Evolutionary conservation across 2,329 filamentous ascomycete species (phyloP).

Genomic region (Colletotrichum orbiculare): DNA sequence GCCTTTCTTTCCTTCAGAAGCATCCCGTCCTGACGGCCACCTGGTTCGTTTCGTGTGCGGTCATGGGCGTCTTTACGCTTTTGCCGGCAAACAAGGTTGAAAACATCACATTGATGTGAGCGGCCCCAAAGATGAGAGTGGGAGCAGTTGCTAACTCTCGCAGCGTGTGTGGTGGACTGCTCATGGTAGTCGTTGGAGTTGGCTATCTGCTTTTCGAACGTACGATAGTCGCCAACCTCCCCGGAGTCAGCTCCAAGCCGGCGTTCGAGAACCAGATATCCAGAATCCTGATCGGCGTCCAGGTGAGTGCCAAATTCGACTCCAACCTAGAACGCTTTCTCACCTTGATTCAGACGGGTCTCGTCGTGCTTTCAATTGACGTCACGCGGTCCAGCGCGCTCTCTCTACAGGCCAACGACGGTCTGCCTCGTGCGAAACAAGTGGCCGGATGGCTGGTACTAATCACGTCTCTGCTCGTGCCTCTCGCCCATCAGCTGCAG

Average conservation of each 20-base stretch:
- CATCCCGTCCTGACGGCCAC: conserved; percentile 73
- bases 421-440: conserved; percentile 89
- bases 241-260: background rate
- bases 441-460: conserved; percentile 85
- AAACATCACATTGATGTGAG: conserved; percentile 78
- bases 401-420: conserved; percentile 85
- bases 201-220: conserved; percentile 86
- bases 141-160: conserved; percentile 38
- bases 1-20: conserved; percentile 74
- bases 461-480: conserved; percentile 81
- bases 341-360: conserved; percentile 66
- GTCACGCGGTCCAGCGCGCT: conserved; percentile 89
- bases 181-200: conserved; percentile 83
- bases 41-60: conserved; percentile 81
- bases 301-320: conserved; percentile 56
- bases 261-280: conserved; percentile 51
- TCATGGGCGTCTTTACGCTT: conserved; percentile 92
- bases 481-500: conserved; percentile 82
- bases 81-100: conserved; percentile 89
- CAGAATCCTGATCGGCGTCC: conserved; percentile 72
- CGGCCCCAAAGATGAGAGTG: conserved; percentile 19
- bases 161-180: conserved; percentile 77
- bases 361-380: conserved; percentile 82
- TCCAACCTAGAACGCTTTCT: conserved; percentile 18
- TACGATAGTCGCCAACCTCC: conserved; percentile 39